Base-by-base conservation (phyloP, 169 alveolate genomes). In the Babesia divergens region DNA sequence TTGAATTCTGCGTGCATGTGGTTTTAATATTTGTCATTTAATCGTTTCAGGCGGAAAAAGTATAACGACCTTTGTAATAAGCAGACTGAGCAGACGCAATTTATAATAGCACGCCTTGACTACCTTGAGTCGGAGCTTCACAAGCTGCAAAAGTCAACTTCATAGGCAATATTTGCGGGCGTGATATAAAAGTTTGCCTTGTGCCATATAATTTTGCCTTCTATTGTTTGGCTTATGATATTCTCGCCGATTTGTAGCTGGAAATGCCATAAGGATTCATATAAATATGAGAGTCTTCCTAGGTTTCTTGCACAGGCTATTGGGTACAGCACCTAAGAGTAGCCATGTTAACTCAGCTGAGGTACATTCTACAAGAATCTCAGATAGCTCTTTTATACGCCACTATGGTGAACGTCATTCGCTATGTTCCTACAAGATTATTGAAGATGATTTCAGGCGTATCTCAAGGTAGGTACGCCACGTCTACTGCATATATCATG, bases 401-500 rank as follows among this genome's bases (percentile, higher is more conserved):
- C 29, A 32, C 16, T 62, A 4, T 44, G 13, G 54, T 18, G 64
- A 74, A 11, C 62, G 46, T 14, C 46, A 67, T n/a, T 54, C 72
- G 26, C 44, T 65, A 31, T 42, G 60, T 9, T 62, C 72, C 7
- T 62, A 62, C 42, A 14, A 32, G 14, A 35, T 43, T n/a, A 42
- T 77, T 0, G 86, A 77, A 40, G 86, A 77, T 29, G 70, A 77
- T 14, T 77, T 51, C 46, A 53, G 55, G 28, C 42, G 81, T 0
- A 37, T 77, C 18, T 43, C 86, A 14, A 56, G 86, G 86, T 77
- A 56, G 37, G 55, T 0, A 7, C 29, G 44, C 28, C 14, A 0
- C 1, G 16, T 32, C 35, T 53, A n/a, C 7, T 5, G 7, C 7
- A 28, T 6, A 13, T 4, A 51, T 24, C 28, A 11, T 24, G 28